Evolutionary conservation across 805 yeast genomes (phyloP).

Genomic region (Naumovozyma baii): DNA sequence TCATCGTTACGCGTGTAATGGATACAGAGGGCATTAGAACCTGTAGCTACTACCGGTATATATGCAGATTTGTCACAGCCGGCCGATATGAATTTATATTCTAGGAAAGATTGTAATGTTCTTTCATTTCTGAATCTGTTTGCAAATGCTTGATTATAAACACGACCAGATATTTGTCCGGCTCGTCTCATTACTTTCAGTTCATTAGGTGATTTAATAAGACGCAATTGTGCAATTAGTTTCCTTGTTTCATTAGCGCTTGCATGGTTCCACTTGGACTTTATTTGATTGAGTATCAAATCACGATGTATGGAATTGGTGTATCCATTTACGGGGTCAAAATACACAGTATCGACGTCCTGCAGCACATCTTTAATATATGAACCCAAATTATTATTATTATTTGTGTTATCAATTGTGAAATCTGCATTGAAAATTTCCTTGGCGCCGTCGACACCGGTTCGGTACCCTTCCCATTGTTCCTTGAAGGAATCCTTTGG

Average conservation of each 20-base stretch:
- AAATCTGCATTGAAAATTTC: constrained; percentile 85
- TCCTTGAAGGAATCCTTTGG: constrained; percentile 70
- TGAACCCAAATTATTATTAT: constrained; percentile 9
- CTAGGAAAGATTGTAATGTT: constrained; percentile 69
- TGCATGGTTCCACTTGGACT: neutral
- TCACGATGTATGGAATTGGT: neutral
- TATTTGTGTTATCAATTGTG: constrained; percentile 34
- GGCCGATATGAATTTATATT: constrained; percentile 69
- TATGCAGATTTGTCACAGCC: constrained; percentile 90
- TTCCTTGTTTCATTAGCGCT: constrained; percentile 9
- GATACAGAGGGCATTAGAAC: constrained; percentile 78
- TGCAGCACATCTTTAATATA: constrained; percentile 38
- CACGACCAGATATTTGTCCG: constrained; percentile 71
- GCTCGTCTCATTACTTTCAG: constrained; percentile 72
- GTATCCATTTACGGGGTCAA: constrained; percentile 33
- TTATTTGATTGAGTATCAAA: neutral
- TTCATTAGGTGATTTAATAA: constrained; percentile 68
- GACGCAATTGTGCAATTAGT: constrained; percentile 35
- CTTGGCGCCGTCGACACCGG: constrained; percentile 74
- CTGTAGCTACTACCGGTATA: constrained; percentile 94
- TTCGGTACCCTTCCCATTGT: constrained; percentile 91
- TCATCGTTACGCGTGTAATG: constrained; percentile 94
- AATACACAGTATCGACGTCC: constrained; percentile 42
- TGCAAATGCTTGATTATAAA: constrained; percentile 75
- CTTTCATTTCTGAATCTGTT: constrained; percentile 60